Evolutionary conservation across 2,329 filamentous ascomycete genomes (phyloP).

Genomic region (Cercospora zeae-maydis): DNA sequence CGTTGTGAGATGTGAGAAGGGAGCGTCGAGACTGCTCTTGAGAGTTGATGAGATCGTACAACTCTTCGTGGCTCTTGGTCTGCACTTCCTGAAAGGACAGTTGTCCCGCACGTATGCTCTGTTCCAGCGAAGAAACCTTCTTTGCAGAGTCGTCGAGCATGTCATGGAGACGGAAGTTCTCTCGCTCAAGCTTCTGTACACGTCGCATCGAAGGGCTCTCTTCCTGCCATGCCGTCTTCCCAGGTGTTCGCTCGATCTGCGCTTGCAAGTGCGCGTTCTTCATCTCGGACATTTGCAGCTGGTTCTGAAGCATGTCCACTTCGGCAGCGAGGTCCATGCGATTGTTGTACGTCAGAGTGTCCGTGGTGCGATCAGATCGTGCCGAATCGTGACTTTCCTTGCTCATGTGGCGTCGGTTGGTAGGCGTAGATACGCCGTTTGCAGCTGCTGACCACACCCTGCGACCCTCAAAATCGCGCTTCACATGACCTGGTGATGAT

Average conservation of each 20-base stretch:
- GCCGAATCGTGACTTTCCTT: constrained; percentile 70
- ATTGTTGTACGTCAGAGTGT: constrained; percentile 79
- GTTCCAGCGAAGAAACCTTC: constrained; percentile 86
- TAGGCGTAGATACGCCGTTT: constrained; percentile 65
- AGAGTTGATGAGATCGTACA: constrained; percentile 86
- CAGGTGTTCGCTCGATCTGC: constrained; percentile 70
- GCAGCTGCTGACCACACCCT: constrained; percentile 65
- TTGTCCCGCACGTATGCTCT: constrained; percentile 80
- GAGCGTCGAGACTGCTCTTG: constrained; percentile 85
- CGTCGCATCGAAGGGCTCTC: constrained; percentile 76
- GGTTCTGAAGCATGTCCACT: constrained; percentile 87
- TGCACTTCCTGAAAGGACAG: constrained; percentile 87
- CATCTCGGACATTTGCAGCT: constrained; percentile 91
- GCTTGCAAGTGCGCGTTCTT: constrained; percentile 88
- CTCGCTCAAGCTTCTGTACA: constrained; percentile 86
- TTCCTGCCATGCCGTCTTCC: constrained; percentile 59
- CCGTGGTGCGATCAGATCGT: constrained; percentile 78
- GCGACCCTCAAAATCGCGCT: constrained; percentile 56
- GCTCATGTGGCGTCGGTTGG: constrained; percentile 62
- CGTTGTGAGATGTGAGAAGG: constrained; percentile 78
- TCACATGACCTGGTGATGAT: constrained; percentile 69
- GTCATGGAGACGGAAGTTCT: constrained; percentile 86
- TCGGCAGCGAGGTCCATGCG: constrained; percentile 88
- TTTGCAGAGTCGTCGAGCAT: constrained; percentile 91
- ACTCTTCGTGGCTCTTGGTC: constrained; percentile 88